Evolutionary conservation across 2,329 filamentous ascomycete species (phyloP).

Genomic region (Chrysoporthe cubensis): DNA sequence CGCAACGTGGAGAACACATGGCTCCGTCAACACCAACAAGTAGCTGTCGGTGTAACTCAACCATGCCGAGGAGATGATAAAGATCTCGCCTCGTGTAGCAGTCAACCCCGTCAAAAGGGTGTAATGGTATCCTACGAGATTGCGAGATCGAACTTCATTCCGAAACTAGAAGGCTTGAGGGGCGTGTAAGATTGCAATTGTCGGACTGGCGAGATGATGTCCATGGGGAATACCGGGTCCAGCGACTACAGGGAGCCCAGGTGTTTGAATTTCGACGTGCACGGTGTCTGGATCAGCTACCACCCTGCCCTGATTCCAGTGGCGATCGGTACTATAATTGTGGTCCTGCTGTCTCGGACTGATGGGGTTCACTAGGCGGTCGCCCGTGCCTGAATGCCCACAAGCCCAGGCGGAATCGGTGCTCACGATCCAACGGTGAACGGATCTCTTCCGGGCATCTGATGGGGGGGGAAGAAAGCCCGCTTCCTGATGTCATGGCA

Average conservation of each 20-base stretch:
- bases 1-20: conserved; percentile 10
- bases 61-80: neutral
- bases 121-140: neutral
- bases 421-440: conserved; percentile 1
- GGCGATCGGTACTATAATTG: neutral
- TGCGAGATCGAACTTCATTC: conserved; percentile 7
- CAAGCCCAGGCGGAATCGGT: neutral
- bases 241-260: neutral
- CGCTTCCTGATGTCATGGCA: conserved; percentile 7
- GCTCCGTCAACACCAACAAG: neutral
- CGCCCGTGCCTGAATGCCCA: neutral
- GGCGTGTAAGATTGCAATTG: neutral
- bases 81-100: conserved; percentile 6
- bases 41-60: neutral
- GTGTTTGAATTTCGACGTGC: conserved; percentile 8
- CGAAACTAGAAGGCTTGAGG: neutral
- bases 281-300: conserved; percentile 4
- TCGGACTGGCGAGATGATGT: conserved; percentile 14
- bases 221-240: conserved; percentile 8
- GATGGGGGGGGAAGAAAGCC: too few species aligned
- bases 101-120: conserved; percentile 1
- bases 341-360: conserved; percentile 13
- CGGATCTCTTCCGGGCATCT: neutral
- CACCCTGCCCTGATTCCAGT: conserved; percentile 1
- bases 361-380: conserved; percentile 3